Evolutionary conservation across 176 grass and related monocot species (phyloP), one percentile per base, ranked within the genome.

Genomic region (Triticum monococcum): DNA sequence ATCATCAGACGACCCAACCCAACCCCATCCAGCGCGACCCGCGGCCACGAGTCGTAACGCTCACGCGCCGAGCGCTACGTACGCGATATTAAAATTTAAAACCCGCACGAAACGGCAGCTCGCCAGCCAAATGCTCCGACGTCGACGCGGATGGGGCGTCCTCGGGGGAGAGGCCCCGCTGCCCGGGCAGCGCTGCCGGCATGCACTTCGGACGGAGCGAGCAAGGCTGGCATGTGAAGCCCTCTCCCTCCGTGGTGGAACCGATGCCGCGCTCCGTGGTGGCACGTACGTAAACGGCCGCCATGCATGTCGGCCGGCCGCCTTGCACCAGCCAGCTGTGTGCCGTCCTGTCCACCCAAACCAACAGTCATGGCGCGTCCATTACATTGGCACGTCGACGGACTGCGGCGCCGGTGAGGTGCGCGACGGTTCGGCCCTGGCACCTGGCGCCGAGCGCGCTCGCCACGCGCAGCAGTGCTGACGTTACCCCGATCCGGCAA

Each of bases 91-190:
- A 8, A 79, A 72, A 88, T 14, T 13, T 28, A 8, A 79, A 72
- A 88, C 22, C 87, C 28, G 68, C 56, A 66, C 41, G 76, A 56
- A 83, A 38, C 81, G 66, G 25, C 13, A 62, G 38, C 28, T 28
- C 28, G 28, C 28, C 28, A 28, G 28, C 38, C 70, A 46, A 37
- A 52, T 35, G 83, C 52, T 8, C 12, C 3, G 72, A 67, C 28
- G 72, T 85, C 26, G 43, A 76, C 9, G 20, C 11, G 33, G 82
- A 84, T 31, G 66, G 65, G 26, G 6, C 28, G 81, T 72, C 75
- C 81, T 79, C n/a, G 87, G 61, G 61, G 35, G 20, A 7, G 12
- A 66, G 5, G 57, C 61, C 30, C 2, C 38, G 2, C 12, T 36
- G 37, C 11, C 14, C 1, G 67, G 40, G 30, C 56, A 12, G 6